phyloP scores from a whole-genome alignment of 306 rosid genomes.

The Delonix regia region DNA sequence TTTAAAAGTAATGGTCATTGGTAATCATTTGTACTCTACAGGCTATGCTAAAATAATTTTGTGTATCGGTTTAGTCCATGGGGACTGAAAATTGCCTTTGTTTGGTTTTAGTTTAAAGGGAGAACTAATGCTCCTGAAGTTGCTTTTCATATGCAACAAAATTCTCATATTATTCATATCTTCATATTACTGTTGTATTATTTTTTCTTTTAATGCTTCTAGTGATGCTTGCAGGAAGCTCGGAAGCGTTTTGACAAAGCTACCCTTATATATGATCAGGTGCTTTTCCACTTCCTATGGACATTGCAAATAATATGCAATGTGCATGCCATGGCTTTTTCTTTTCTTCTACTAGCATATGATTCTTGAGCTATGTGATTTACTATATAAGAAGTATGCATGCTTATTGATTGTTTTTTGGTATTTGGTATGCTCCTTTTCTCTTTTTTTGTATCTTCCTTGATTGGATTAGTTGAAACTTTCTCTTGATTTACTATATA shows the following conservation, averaged over 20 bases:
- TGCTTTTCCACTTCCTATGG: conserved; percentile 40
- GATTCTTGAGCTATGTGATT: conserved; percentile 13
- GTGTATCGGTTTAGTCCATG: conserved; percentile 21
- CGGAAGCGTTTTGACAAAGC: conserved; percentile 89
- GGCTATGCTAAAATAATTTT: conserved; percentile 13
- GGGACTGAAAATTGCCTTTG: conserved; percentile 12
- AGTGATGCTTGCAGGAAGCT: conserved; percentile 72
- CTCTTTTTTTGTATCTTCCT: conserved; percentile 1
- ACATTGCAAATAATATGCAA: conserved; percentile 28
- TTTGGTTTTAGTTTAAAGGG: conserved; percentile 7
- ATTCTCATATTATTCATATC: conserved; percentile 22
- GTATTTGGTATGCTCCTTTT: background rate
- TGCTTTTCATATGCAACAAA: conserved; percentile 10
- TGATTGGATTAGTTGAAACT: background rate
- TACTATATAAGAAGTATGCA: conserved; percentile 12
- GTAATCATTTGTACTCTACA: conserved; percentile 5
- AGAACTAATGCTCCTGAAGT: conserved; percentile 17
- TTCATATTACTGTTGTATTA: conserved; percentile 12
- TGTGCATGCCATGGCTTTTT: conserved; percentile 10
- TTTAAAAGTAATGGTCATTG: background rate
- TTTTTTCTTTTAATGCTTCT: conserved; percentile 29
- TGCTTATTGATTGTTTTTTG: background rate
- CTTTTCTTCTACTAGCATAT: conserved; percentile 25
- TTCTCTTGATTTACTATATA: conserved; percentile 19
- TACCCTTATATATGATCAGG: conserved; percentile 73